Evolutionary conservation across 169 alveolate genomes (phyloP), one percentile per base, ranked within the genome.

Genomic region (Sarcocystis neurona): DNA sequence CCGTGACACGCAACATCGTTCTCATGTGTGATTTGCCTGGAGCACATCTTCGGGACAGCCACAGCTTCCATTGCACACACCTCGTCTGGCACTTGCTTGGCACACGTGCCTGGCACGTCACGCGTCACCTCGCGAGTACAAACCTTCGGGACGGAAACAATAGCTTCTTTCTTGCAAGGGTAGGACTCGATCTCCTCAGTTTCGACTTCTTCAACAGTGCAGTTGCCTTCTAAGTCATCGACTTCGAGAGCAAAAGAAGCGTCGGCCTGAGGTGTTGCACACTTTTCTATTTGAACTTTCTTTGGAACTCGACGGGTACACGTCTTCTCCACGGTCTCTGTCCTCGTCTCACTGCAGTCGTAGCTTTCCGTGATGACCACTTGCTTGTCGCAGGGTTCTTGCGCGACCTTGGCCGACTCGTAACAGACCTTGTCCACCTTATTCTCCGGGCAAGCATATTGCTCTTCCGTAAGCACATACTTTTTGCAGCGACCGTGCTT

Each of bases 371-470:
- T 8, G 20, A 18, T 18, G 79, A 37, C 41, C 32, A 70, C 20
- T 18, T 8, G 41, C 18, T 70, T 70, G 30, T 39, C 27, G 79
- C 79, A 70, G 20, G 79, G 41, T 37, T 39, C 46, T 70, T 70
- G 79, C 53, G 18, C 46, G 18, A 70, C 30, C 46, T 70, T 70
- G 32, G 41, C 46, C 8, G 53, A 34, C 46, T 70, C 46, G 20
- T 70, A 34, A 18, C 79, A 70, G 27, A 12, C 20, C 46, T 70
- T 34, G 8, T 70, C 79, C 53, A 8, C 8, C 20, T 34, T 70
- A 8, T 8, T 70, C 46, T 70, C 79, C 46, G 79, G 79, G 18
- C 79, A 70, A 8, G 79, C 32, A 70, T 70, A 70, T 70, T 70
- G 53, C 46, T 70, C 79, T 37, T 70, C 79, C n/a, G 60, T 50